Evolutionary conservation across 345 rosid species (phyloP).

Genomic region (Pugionium dolabratum): DNA sequence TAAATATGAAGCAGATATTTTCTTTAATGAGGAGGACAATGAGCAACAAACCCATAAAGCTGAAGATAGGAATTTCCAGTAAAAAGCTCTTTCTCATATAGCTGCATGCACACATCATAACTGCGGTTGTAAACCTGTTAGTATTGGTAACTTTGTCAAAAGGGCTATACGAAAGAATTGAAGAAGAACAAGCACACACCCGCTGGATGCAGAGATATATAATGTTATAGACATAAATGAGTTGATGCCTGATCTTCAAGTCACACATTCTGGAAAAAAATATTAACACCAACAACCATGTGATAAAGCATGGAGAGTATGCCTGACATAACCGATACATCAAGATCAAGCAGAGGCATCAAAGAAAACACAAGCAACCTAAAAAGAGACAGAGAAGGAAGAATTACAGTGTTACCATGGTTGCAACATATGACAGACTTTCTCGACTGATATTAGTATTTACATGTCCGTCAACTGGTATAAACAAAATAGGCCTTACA

Average conservation of each 20-base stretch:
- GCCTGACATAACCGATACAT: neutral
- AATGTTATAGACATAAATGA: neutral
- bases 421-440: too few relatives aligned
- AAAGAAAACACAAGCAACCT: neutral
- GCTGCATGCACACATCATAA: slow-evolving; percentile 69
- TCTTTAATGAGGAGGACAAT: slow-evolving; percentile 14
- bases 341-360: neutral
- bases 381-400: neutral
- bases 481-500: too few relatives aligned
- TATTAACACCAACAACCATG: neutral
- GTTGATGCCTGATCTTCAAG: neutral
- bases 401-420: neutral
- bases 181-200: neutral
- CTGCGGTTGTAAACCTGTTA: slow-evolving; percentile 85
- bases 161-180: neutral
- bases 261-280: neutral
- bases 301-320: neutral
- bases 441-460: too few relatives aligned
- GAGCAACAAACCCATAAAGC: slow-evolving; percentile 66
- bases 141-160: slow-evolving; percentile 24
- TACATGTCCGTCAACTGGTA: too few relatives aligned
- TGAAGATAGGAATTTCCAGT: slow-evolving; percentile 72
- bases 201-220: neutral
- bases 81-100: slow-evolving; percentile 86
- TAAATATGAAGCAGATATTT: slow-evolving; percentile 7